Base-by-base conservation (phyloP, 176 grass and related monocot genomes). In the Paspalum notatum region DNA sequence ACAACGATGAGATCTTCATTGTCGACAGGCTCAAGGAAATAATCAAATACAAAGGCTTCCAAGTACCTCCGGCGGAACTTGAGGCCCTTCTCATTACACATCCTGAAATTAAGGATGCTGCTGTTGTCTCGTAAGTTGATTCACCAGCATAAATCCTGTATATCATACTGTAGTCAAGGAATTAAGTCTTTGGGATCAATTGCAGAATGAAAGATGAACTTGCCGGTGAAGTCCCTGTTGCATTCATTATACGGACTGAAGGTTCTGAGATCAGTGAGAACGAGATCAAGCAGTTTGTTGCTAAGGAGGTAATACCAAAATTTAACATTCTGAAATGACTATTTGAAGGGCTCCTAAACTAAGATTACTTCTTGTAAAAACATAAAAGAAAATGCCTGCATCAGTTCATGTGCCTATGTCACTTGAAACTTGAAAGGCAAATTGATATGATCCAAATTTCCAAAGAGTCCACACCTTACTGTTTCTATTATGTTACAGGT, bases 21-120 rank as follows among this genome's bases (percentile, higher is more conserved):
- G 95, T 98, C 4, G 95, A 98, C 53, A 88, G 95, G 78, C 90
- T 98, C 6, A 98, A 98, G 78, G 95, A 98, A 78, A 94, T 98
- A 68, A 98, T 98, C 61, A 98, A 98, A 63, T 94, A 91, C 70
- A 98, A 98, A 80, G 95, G 92, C 16, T 98, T 91, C 84, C 95
- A 98, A 79, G 92, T 98, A 45, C 83, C 95, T 67, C 95, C 95
- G 17, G 95, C 95, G 0, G 95, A 98, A 78, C 88, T 98, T 45
- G 95, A 98, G 80, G 90, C 92, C 11, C 90, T 98, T 69, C 95
- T 98, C 41, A 90, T 95, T 20, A 86, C 90, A 5, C 92, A 98
- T 62, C 86, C 90, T 53, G 81, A 76, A 63, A 87, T 98, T 46
- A 89, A 85, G 45, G 95, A 98, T 81, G 90, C 95, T 75, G 95